Evolutionary conservation across 2,329 filamentous ascomycete species (phyloP).

Genomic region (Colletotrichum lentis): DNA sequence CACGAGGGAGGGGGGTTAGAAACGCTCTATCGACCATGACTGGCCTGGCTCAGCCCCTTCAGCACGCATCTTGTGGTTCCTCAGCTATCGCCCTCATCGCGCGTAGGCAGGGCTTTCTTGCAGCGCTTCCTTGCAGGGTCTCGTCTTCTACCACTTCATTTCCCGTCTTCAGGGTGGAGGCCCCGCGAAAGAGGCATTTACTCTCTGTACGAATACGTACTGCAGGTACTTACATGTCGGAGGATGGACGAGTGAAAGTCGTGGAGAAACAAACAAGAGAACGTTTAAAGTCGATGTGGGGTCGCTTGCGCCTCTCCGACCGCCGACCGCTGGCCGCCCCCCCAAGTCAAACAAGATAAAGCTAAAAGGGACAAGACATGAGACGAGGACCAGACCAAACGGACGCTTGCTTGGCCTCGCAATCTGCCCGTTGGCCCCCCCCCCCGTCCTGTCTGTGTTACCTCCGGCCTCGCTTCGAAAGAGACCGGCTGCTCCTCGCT

Average conservation of each 20-base stretch:
- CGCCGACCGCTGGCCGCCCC: constrained; percentile 11
- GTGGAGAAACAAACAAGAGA: constrained; percentile 12
- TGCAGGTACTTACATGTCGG: too few relatives aligned
- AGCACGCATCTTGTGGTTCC: constrained; percentile 5
- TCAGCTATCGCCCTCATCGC: constrained; percentile 14
- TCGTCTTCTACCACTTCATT: constrained; percentile 26
- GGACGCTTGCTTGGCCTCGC: constrained; percentile 15
- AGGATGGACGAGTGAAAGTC: constrained; percentile 6
- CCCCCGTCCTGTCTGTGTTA: constrained; percentile 1
- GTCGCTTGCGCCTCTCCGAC: constrained; percentile 27
- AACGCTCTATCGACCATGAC: constrained; percentile 12
- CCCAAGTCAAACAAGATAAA: constrained; percentile 19
- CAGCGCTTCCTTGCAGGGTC: constrained; percentile 10
- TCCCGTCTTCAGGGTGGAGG: constrained; percentile 21
- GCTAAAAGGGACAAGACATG: constrained; percentile 1
- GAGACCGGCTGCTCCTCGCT: constrained; percentile 19
- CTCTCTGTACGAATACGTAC: too few relatives aligned
- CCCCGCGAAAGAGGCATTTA: constrained; percentile 10
- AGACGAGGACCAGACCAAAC: constrained; percentile 18
- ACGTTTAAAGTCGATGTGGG: constrained; percentile 21
- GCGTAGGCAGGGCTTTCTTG: constrained; percentile 16
- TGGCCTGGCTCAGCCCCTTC: constrained; percentile 28
- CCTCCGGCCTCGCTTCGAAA: constrained; percentile 4
- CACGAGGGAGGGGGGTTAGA: constrained; percentile 24
- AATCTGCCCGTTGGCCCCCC: constrained; percentile 8